phyloP scores from a whole-genome alignment of 176 grass and related monocot species.

The Oropetium thomaeum region DNA sequence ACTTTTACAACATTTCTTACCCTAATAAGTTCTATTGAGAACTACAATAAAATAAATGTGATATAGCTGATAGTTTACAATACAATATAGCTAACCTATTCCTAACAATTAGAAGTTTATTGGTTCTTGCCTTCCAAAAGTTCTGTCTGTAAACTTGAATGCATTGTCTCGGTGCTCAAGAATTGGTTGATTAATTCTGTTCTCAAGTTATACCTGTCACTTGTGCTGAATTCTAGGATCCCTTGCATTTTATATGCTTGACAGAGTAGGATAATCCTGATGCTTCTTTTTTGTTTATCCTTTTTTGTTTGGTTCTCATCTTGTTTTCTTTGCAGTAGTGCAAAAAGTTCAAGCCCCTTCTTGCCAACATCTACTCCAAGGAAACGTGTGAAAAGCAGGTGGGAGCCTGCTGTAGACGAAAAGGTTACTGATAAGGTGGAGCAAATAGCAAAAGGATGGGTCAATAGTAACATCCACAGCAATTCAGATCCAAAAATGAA shows the following conservation, averaged over 20 bases:
- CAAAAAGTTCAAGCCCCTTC: conserved; percentile 48
- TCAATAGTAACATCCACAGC: conserved; percentile 30
- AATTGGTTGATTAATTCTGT: background rate
- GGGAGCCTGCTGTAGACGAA: conserved; percentile 76
- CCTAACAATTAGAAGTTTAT: background rate
- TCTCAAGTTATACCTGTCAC: background rate
- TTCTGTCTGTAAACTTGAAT: too few species aligned
- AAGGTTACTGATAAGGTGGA: conserved; percentile 54
- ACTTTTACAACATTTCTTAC: background rate
- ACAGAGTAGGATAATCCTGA: background rate
- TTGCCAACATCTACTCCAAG: conserved; percentile 39
- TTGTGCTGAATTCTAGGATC: background rate
- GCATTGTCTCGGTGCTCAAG: too few species aligned
- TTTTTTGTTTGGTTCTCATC: conserved; percentile 9
- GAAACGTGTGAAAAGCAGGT: conserved; percentile 80
- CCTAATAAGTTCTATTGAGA: background rate
- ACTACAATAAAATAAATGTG: background rate
- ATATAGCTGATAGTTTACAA: background rate
- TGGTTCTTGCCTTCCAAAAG: background rate
- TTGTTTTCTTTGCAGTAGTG: conserved; percentile 39
- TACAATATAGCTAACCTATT: too few species aligned
- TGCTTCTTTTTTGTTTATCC: background rate
- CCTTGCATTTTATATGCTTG: conserved; percentile 22
- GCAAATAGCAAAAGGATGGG: conserved; percentile 35
- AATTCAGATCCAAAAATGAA: conserved; percentile 48